These are phyloP conservation scores for Mrakia hoshinonis DNA, from an alignment of 768 basidiomycete species.

Conservation along the genomic window DNA sequence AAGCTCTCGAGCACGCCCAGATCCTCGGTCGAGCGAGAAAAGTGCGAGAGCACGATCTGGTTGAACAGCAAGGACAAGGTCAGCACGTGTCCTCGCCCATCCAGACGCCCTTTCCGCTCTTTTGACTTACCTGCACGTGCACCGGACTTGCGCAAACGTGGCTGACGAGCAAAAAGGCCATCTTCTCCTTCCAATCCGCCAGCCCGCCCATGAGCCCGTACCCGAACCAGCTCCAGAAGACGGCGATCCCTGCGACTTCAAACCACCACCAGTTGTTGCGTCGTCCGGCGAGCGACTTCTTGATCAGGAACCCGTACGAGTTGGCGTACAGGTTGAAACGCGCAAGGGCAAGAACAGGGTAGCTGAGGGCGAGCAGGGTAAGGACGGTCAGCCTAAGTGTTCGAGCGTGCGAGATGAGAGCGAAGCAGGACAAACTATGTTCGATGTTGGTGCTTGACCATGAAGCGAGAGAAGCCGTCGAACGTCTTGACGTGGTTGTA, in stretches of 20 bases:
- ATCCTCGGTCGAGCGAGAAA: conserved; percentile 86
- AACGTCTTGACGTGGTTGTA: conserved; percentile 79
- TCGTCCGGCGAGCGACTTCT: conserved; percentile 45
- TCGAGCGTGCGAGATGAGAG: no score
- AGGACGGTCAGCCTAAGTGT: no score
- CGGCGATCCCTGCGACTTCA: conserved; percentile 64
- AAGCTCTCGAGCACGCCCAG: conserved; percentile 86
- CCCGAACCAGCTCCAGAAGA: conserved; percentile 86
- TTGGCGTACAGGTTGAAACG: conserved; percentile 90
- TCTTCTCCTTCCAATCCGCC: conserved; percentile 58
- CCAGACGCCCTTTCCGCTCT: not conserved
- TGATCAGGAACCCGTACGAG: conserved; percentile 64
- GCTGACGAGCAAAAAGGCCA: conserved; percentile 72
- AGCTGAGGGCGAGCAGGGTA: conserved; percentile 38
- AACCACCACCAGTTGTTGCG: conserved; percentile 53
- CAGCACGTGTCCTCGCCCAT: not conserved
- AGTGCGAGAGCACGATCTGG: conserved; percentile 90
- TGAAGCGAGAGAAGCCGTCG: conserved; percentile 56
- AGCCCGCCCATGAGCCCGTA: conserved; percentile 55
- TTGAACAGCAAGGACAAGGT: not conserved
- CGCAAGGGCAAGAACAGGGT: conserved; percentile 76
- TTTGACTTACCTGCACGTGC: conserved; percentile 70
- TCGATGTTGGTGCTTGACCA: conserved; percentile 76
- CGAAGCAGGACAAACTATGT: conserved; percentile 51
- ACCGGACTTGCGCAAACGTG: conserved; percentile 80